Evolutionary conservation across 768 basidiomycete species (phyloP), one percentile per base, ranked within the genome.

Genomic region (Xerocomellus chrysenteron): DNA sequence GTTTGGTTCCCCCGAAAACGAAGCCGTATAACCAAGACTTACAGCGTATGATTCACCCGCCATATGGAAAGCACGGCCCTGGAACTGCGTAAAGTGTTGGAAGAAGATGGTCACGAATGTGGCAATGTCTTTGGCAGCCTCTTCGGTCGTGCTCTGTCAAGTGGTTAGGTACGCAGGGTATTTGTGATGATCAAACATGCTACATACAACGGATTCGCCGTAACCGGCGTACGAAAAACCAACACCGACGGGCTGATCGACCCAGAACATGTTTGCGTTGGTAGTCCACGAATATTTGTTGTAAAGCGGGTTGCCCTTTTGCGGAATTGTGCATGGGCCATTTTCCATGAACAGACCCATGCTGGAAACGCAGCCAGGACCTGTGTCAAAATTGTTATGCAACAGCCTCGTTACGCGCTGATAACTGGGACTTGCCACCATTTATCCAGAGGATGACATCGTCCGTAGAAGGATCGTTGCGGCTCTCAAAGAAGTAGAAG

Each of bases 401-500:
- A n/a, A 40, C 6, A 32, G 9, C 5, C 28, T 24, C 2, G 28
- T 32, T 19, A 8, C 8, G 6, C 14, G 9, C 24, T 32, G 13
- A 14, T n/a, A 24, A 24, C 32, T 73, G 1, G 73, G 76, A 59
- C 79, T 73, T 47, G 44, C 86, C 86, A 56, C 80, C 81, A 57
- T 78, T 76, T 13, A 72, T 77, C 76, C 75, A 77, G 64, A 85
- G 80, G 6, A 85, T 80, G 4, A 85, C 79, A 62, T 84, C 66
- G 75, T 83, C 82, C 64, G 73, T 76, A 16, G 72, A 77, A 28
- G 84, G 84, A 60, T 81, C 71, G 43, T 75, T 74, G 58, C 87
- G 73, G 57, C 82, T 84, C 70, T 88, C 84, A 68, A 88, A 88
- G 73, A 88, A 88, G 68, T 87, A 87, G 74, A 88, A 87, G 69